Percentiles rank a stretch among this genome's conserved stretches.
Evolutionary conservation across 495 filamentous ascomycete species (phyloP).

Genomic region (Aspergillus nanangensis): DNA sequence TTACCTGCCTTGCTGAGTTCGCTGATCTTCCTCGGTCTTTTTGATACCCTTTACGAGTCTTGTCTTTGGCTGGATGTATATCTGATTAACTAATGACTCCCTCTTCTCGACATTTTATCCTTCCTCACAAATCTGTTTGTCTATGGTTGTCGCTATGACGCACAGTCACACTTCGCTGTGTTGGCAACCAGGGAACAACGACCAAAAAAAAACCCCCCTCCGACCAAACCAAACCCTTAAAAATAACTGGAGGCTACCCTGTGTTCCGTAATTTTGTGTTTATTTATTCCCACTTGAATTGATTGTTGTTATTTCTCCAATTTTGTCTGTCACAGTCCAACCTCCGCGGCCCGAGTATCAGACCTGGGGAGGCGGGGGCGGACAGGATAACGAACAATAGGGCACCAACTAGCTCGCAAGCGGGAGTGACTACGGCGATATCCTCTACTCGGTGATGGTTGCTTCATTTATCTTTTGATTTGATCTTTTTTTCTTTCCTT

Average conservation of each 20-base stretch:
- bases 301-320: neutral
- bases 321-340: neutral
- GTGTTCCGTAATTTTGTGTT: constrained; percentile 2
- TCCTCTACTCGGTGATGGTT: neutral
- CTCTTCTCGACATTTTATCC: constrained; percentile 1
- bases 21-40: constrained; percentile 33
- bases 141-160: too few relatives aligned
- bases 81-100: constrained; percentile 18
- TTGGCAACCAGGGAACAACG: neutral
- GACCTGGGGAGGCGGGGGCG: neutral
- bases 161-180: too few relatives aligned
- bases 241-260: neutral
- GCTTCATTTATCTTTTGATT: neutral
- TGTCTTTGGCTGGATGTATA: constrained; percentile 32
- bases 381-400: neutral
- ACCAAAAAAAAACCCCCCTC: neutral
- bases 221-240: neutral
- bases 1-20: constrained; percentile 17
- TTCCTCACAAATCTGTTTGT: too few relatives aligned
- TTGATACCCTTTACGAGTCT: constrained; percentile 44
- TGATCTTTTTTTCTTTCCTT: too few relatives aligned
- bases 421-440: neutral
- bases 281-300: constrained; percentile 6
- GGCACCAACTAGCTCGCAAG: neutral
- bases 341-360: neutral